These are phyloP conservation scores for Euptelea pleiosperma DNA, from an alignment of 164 flowering plant genomes.

Conservation along the genomic window DNA sequence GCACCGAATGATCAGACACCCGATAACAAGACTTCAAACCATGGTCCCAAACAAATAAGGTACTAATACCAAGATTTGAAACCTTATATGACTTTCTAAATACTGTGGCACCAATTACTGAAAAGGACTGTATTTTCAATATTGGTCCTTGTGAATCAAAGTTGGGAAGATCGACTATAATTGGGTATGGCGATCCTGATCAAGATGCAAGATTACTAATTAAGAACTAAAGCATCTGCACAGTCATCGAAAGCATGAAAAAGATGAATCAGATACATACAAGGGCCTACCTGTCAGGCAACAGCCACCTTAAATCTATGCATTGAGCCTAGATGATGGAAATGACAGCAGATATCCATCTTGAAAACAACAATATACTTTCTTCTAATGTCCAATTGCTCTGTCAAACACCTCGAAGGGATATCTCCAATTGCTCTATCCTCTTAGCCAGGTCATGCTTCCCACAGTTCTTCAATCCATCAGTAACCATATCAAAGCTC, in stretches of 20 bases:
- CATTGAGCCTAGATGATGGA: not conserved
- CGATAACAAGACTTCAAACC: no score
- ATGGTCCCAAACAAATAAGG: not conserved
- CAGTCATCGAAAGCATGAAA: not conserved
- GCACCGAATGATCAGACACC: no score
- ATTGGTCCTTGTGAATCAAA: not conserved
- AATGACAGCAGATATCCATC: not conserved
- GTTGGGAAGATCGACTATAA: not conserved
- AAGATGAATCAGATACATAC: not conserved
- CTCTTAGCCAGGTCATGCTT: slow-evolving; percentile 83
- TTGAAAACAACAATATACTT: not conserved
- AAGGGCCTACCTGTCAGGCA: slow-evolving; percentile 1
- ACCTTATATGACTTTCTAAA: no score
- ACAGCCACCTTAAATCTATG: not conserved
- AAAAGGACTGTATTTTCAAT: not conserved
- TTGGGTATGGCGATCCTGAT: not conserved
- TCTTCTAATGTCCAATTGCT: not conserved
- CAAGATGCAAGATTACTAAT: not conserved
- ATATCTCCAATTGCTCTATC: slow-evolving; percentile 77
- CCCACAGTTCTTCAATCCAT: slow-evolving; percentile 91
- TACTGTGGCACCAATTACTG: no score
- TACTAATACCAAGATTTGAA: no score
- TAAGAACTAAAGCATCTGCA: not conserved
- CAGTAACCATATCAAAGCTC: slow-evolving; percentile 87
- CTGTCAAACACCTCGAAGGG: slow-evolving; percentile 44